Evolutionary conservation across 192 early-diverging fungal species (phyloP).

Genomic region (Pilobolus umbonatus): DNA sequence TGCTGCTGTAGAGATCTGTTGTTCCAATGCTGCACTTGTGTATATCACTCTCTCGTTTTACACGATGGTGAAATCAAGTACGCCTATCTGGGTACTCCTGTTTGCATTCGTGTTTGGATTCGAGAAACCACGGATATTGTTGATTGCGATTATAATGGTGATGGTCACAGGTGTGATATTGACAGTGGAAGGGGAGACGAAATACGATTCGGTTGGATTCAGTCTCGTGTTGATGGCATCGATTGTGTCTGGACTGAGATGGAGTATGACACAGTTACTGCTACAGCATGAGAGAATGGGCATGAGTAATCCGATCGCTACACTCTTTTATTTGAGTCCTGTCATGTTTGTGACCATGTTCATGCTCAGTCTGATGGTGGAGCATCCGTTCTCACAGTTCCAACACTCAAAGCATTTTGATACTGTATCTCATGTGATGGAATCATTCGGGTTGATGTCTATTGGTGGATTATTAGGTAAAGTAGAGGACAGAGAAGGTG

Average conservation of each 20-base stretch:
- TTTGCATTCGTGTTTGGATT: conserved; percentile 62
- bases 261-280: conserved; percentile 78
- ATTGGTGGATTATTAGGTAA: conserved; percentile 60
- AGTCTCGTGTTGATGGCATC: conserved; percentile 58
- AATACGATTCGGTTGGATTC: conserved; percentile 54
- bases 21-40: conserved; percentile 75
- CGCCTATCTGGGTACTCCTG: conserved; percentile 63
- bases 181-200: conserved; percentile 69
- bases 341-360: conserved; percentile 68
- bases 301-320: conserved; percentile 77
- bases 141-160: conserved; percentile 63
- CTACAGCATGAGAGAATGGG: conserved; percentile 59
- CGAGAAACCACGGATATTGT: conserved; percentile 39
- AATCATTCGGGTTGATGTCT: conserved; percentile 49
- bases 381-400: conserved; percentile 54
- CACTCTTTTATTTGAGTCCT: conserved; percentile 70
- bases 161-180: conserved; percentile 74
- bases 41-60: conserved; percentile 81
- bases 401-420: conserved; percentile 50
- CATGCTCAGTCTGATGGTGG: conserved; percentile 46
- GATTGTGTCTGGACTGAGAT: conserved; percentile 74
- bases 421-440: conserved; percentile 27
- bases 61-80: conserved; percentile 69
- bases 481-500: neutral
- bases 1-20: conserved; percentile 78